Percentiles rank a stretch among this genome's conserved stretches.
phyloP scores from a whole-genome alignment of 1,139 yeast genomes.

The Saccharomyces hybrid region DNA sequence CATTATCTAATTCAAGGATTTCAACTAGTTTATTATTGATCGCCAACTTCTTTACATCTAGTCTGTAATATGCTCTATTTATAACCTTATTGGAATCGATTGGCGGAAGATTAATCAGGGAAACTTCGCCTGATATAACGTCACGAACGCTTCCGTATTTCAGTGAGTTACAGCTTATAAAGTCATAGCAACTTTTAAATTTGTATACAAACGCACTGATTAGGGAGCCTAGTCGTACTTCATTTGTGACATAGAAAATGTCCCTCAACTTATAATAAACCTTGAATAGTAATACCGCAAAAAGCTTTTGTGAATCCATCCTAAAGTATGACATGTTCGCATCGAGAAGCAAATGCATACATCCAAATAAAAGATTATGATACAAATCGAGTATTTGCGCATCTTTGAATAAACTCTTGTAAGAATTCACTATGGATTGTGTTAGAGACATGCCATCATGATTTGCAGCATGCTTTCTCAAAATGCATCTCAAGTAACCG shows the following conservation, averaged over 20 bases:
- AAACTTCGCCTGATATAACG: constrained; percentile 12
- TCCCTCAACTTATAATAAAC: background rate
- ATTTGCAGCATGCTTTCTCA: background rate
- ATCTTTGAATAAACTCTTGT: background rate
- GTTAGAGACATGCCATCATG: background rate
- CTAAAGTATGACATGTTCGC: background rate
- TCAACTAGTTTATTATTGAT: constrained; percentile 25
- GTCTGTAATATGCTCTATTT: constrained; percentile 15
- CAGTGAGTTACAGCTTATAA: constrained; percentile 8
- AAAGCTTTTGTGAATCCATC: background rate
- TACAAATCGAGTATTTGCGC: background rate
- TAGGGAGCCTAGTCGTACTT: background rate
- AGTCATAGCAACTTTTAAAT: constrained; percentile 13
- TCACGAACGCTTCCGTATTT: constrained; percentile 7
- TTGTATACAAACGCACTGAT: constrained; percentile 9
- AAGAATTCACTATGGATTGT: background rate
- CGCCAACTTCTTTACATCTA: constrained; percentile 9
- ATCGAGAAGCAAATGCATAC: background rate
- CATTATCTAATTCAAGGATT: constrained; percentile 19
- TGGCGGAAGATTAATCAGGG: constrained; percentile 10
- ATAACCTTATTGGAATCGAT: constrained; percentile 11
- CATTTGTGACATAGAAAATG: background rate
- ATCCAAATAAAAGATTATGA: background rate
- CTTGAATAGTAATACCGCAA: background rate
- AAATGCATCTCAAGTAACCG: background rate